These are phyloP conservation scores for Theobroma cacao DNA, from an alignment of 345 rosid species.

Conservation along the genomic window DNA sequence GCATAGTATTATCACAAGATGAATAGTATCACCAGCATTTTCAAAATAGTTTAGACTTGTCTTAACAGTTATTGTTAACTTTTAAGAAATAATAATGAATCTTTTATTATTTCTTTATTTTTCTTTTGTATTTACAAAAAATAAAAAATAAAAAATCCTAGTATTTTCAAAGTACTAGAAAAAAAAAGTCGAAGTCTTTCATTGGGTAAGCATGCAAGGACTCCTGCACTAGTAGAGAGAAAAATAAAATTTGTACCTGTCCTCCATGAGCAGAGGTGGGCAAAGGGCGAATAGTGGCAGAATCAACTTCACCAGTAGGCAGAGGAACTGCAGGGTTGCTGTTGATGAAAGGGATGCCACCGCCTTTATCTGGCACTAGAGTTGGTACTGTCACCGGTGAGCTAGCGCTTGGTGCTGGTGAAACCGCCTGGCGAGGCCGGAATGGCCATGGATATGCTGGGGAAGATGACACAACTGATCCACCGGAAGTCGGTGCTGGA, in stretches of 20 bases:
- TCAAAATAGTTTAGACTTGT: background rate
- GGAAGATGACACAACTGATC: slow-evolving; percentile 51
- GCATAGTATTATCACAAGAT: background rate
- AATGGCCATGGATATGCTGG: slow-evolving; percentile 85
- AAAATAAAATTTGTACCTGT: slow-evolving; percentile 29
- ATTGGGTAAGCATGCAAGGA: background rate
- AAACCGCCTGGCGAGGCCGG: slow-evolving; percentile 55
- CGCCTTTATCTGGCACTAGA: slow-evolving; percentile 56
- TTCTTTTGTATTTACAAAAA: background rate
- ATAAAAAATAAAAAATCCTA: background rate
- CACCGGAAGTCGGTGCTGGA: slow-evolving; percentile 62
- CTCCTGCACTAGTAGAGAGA: background rate
- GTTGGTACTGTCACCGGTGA: slow-evolving; percentile 42
- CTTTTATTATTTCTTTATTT: background rate
- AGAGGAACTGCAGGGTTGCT: slow-evolving; percentile 96
- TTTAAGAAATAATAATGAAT: background rate
- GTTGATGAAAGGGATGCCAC: slow-evolving; percentile 76
- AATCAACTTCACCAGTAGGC: slow-evolving; percentile 96
- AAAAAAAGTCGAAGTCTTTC: background rate
- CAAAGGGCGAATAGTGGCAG: slow-evolving; percentile 77
- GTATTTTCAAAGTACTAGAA: background rate
- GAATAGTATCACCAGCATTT: background rate
- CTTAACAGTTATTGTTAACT: background rate
- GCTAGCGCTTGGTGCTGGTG: slow-evolving; percentile 55
- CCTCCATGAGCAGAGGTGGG: slow-evolving; percentile 45